Percentiles rank a stretch among this genome's conserved stretches.
phyloP scores from a whole-genome alignment of 257 asterid genomes.

The Primulina eburnea region DNA sequence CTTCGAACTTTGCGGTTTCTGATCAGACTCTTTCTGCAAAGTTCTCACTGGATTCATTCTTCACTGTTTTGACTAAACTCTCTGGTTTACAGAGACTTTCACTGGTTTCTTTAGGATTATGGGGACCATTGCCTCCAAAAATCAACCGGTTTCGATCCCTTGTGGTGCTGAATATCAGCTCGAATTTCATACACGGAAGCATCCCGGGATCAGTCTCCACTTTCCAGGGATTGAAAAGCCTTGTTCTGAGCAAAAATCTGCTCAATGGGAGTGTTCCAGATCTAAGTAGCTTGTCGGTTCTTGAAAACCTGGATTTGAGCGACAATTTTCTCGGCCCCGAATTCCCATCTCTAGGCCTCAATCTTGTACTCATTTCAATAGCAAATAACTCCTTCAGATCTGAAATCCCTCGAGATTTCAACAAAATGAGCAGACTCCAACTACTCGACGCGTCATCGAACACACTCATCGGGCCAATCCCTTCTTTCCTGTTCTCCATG shows the following conservation, averaged over 20 bases:
- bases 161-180: slow-evolving; percentile 56
- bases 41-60: slow-evolving; percentile 77
- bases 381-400: slow-evolving; percentile 69
- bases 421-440: slow-evolving; percentile 41
- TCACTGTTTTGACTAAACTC: slow-evolving; percentile 81
- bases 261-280: slow-evolving; percentile 74
- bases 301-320: slow-evolving; percentile 72
- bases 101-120: slow-evolving; percentile 66
- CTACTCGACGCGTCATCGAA: slow-evolving; percentile 63
- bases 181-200: slow-evolving; percentile 61
- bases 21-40: slow-evolving; percentile 45
- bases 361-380: slow-evolving; percentile 39
- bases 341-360: slow-evolving; percentile 56
- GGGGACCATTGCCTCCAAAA: slow-evolving; percentile 81
- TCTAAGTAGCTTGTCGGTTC: slow-evolving; percentile 44
- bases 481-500: slow-evolving; percentile 63
- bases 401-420: slow-evolving; percentile 53
- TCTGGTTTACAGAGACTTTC: slow-evolving; percentile 55
- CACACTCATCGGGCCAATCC: slow-evolving; percentile 72
- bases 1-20: slow-evolving; percentile 35
- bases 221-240: slow-evolving; percentile 48
- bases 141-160: slow-evolving; percentile 67
- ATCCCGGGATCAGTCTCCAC: slow-evolving; percentile 59
- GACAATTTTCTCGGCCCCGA: slow-evolving; percentile 59
- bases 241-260: slow-evolving; percentile 60